These are phyloP conservation scores for Lasiodiplodia hormozganensis DNA, from an alignment of 2,329 filamentous ascomycete species.

Conservation along the genomic window DNA sequence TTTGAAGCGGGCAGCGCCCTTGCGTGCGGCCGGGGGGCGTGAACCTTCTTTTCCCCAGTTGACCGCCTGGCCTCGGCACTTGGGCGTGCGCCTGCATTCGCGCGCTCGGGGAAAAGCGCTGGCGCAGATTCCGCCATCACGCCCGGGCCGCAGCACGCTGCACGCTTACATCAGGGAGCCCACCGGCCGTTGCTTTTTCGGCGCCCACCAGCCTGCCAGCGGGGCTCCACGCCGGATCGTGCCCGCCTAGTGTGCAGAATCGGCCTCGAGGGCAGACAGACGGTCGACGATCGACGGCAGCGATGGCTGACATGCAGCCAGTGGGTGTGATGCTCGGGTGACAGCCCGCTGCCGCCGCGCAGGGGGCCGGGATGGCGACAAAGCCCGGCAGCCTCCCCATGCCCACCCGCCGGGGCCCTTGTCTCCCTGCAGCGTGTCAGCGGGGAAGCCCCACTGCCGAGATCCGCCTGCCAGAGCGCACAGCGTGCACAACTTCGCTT, in stretches of 20 bases:
- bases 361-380: slow-evolving; percentile 16
- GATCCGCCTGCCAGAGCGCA: slow-evolving; percentile 25
- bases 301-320: slow-evolving; percentile 23
- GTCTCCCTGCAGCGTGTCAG: slow-evolving; percentile 22
- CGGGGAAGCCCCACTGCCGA: slow-evolving; percentile 27
- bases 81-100: not conserved
- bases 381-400: not conserved
- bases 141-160: slow-evolving; percentile 21
- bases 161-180: slow-evolving; percentile 25
- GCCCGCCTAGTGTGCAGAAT: slow-evolving; percentile 23
- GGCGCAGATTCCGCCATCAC: slow-evolving; percentile 19
- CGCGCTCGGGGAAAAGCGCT: slow-evolving; percentile 19
- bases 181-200: slow-evolving; percentile 23
- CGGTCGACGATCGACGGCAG: slow-evolving; percentile 15
- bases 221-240: slow-evolving; percentile 16
- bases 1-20: slow-evolving; percentile 23
- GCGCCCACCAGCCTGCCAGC: not conserved
- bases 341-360: slow-evolving; percentile 20
- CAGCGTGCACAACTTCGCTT: slow-evolving; percentile 26
- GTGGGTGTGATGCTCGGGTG: slow-evolving; percentile 21
- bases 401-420: not conserved
- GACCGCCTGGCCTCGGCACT: slow-evolving; percentile 28
- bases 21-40: slow-evolving; percentile 23
- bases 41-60: slow-evolving; percentile 28
- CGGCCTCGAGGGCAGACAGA: slow-evolving; percentile 1